Conservation (phyloP, 2,329 filamentous ascomycete genomes). For the Botrytis medusae region DNA sequence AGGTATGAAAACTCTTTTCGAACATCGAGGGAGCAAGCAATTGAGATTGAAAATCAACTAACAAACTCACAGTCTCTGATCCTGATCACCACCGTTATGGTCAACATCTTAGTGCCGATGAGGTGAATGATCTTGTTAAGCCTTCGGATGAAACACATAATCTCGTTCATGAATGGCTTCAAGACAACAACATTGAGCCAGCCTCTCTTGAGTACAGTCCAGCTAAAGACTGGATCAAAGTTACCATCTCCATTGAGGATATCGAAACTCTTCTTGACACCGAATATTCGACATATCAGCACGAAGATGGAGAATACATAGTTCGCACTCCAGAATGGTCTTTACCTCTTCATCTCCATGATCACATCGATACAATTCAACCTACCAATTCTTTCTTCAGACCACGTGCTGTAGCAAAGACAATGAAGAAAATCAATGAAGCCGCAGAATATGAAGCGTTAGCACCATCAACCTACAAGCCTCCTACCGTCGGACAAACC, state of each 20-base stretch:
- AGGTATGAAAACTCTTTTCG: background rate
- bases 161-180: conserved; percentile 58
- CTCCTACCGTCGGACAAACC: conserved; percentile 14
- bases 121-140: conserved; percentile 54
- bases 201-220: conserved; percentile 45
- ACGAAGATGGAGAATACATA: conserved; percentile 34
- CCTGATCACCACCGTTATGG: conserved; percentile 56
- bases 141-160: conserved; percentile 52
- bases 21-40: background rate
- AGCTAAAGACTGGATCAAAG: conserved; percentile 57
- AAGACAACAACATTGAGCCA: conserved; percentile 49
- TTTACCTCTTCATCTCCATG: conserved; percentile 45
- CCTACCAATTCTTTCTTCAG: conserved; percentile 58
- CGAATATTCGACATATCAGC: conserved; percentile 41
- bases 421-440: conserved; percentile 24
- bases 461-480: conserved; percentile 10
- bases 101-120: conserved; percentile 50
- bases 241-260: conserved; percentile 49
- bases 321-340: conserved; percentile 37
- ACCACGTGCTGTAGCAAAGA: conserved; percentile 43
- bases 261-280: conserved; percentile 42
- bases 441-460: conserved; percentile 3
- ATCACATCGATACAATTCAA: conserved; percentile 51
- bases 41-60: background rate
- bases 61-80: conserved; percentile 46